Evolutionary conservation across 2,329 filamentous ascomycete species (phyloP).

Genomic region (Venturia nashicola): DNA sequence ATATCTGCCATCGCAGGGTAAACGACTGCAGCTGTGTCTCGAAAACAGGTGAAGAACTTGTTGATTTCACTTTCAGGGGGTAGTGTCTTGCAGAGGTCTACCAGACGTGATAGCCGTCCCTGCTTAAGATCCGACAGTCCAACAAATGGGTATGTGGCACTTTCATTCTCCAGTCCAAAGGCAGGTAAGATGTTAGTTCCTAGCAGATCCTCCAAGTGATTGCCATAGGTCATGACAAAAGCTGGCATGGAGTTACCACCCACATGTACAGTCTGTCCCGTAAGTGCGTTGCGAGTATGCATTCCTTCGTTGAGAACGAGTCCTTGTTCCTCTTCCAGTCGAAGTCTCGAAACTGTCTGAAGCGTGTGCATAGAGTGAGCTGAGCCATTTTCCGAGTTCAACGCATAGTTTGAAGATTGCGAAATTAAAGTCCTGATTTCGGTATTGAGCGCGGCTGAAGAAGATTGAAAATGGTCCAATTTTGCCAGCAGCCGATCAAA

Average conservation of each 20-base stretch:
- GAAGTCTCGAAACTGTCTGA: neutral
- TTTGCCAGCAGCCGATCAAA: constrained; percentile 5
- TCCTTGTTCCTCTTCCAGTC: constrained; percentile 7
- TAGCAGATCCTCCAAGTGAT: constrained; percentile 34
- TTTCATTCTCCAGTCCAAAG: constrained; percentile 51
- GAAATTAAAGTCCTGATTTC: constrained; percentile 7
- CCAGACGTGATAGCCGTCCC: constrained; percentile 43
- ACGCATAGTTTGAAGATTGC: constrained; percentile 10
- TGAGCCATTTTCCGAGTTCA: constrained; percentile 17
- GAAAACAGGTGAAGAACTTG: constrained; percentile 34
- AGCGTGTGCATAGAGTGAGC: neutral
- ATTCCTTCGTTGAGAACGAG: constrained; percentile 38
- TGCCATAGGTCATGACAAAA: constrained; percentile 41
- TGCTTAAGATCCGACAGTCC: constrained; percentile 50
- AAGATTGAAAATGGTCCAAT: constrained; percentile 5
- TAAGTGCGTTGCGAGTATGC: constrained; percentile 46
- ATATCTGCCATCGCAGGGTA: constrained; percentile 49
- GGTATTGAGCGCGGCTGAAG: constrained; percentile 1
- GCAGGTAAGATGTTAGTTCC: constrained; percentile 51
- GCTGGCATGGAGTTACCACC: constrained; percentile 50
- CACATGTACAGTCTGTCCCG: constrained; percentile 48
- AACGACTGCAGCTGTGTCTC: constrained; percentile 46
- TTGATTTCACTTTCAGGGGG: constrained; percentile 46
- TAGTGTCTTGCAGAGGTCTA: constrained; percentile 45
- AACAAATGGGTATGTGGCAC: constrained; percentile 52